Conservation (phyloP, 2,329 filamentous ascomycete species). For the Claviceps digitariae region DNA sequence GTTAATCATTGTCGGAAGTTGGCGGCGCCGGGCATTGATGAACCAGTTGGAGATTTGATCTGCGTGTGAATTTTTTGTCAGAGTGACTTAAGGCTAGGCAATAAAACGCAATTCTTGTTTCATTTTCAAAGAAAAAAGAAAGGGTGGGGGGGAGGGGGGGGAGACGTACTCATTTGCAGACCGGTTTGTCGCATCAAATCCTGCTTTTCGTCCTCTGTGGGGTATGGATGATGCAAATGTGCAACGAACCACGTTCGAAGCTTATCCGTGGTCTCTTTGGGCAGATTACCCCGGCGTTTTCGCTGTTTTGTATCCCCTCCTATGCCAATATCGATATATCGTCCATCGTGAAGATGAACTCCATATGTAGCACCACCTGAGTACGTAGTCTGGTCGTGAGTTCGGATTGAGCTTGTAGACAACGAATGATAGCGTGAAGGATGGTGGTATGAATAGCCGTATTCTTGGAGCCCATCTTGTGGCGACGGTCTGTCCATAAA, state of each 20-base stretch:
- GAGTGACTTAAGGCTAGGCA: not conserved
- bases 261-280: constrained; percentile 79
- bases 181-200: constrained; percentile 64
- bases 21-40: constrained; percentile 60
- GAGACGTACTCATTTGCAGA: constrained; percentile 59
- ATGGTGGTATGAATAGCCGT: constrained; percentile 29
- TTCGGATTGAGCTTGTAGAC: constrained; percentile 28
- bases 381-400: constrained; percentile 31
- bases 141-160: too few relatives aligned
- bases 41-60: constrained; percentile 71
- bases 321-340: constrained; percentile 24
- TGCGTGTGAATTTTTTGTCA: constrained; percentile 16
- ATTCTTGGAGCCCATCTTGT: constrained; percentile 13
- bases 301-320: constrained; percentile 35
- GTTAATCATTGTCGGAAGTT: constrained; percentile 46
- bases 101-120: not conserved
- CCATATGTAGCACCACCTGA: constrained; percentile 25
- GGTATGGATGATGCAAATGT: constrained; percentile 73
- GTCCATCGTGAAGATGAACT: constrained; percentile 28
- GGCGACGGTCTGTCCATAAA: constrained; percentile 16
- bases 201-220: constrained; percentile 78
- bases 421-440: constrained; percentile 31
- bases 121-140: not conserved
- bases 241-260: constrained; percentile 66
- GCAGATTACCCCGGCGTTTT: constrained; percentile 68